These are phyloP conservation scores for Amorphotheca resinae DNA, from an alignment of 495 filamentous ascomycete genomes.

Conservation along the genomic window DNA sequence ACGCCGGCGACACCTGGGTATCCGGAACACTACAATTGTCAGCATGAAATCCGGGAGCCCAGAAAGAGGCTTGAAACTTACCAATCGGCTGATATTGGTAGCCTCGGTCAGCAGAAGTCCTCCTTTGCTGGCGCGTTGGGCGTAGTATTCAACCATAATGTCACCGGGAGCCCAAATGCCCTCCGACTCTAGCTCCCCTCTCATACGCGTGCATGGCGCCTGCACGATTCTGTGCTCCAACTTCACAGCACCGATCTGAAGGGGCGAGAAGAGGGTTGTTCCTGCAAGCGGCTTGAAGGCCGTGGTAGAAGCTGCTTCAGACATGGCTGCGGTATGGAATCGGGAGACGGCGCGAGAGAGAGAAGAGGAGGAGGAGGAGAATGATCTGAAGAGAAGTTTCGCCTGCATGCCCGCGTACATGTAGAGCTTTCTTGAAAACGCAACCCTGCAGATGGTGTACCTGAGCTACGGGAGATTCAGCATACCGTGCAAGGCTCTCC, in stretches of 20 bases:
- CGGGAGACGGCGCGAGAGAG: too few species aligned
- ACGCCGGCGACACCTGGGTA: conserved; percentile 49
- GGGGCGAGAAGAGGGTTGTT: conserved; percentile 25
- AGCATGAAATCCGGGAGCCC: too few species aligned
- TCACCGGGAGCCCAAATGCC: conserved; percentile 27
- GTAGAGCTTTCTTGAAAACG: too few species aligned
- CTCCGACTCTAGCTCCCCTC: conserved; percentile 23
- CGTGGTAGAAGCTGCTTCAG: conserved; percentile 2
- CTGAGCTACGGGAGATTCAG: too few species aligned
- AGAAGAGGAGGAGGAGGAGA: too few species aligned
- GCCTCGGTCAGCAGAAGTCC: conserved; percentile 53
- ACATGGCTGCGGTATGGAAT: conserved; percentile 2
- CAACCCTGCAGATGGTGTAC: too few species aligned
- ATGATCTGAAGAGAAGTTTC: too few species aligned
- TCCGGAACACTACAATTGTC: conserved; percentile 29
- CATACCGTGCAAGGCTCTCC: too few species aligned
- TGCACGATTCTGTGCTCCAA: conserved; percentile 31
- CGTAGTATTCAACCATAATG: conserved; percentile 42
- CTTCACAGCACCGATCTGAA: conserved; percentile 25
- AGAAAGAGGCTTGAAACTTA: too few species aligned
- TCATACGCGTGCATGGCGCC: conserved; percentile 33
- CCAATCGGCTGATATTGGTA: conserved; percentile 39
- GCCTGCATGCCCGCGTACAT: too few species aligned
- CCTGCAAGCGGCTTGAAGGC: conserved; percentile 9
- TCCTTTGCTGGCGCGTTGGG: conserved; percentile 42